Base-by-base conservation (phyloP, 768 basidiomycete genomes). In the Kwoniella mangroviensis region DNA sequence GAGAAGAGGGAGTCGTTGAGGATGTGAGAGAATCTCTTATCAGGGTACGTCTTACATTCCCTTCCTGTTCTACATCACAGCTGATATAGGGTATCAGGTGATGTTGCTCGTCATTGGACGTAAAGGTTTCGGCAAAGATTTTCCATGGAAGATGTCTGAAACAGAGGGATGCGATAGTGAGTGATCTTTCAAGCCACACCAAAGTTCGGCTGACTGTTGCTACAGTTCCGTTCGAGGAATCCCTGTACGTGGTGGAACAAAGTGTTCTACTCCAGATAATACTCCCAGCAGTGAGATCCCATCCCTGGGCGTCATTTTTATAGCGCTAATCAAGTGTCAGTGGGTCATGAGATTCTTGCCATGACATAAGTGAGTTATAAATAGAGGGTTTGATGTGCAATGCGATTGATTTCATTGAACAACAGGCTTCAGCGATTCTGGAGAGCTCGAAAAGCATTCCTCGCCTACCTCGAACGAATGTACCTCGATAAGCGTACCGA, bases 221-320 rank as follows among this genome's bases (percentile, higher is more conserved):
- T 41, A 42, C 34, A 77, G 75, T 77, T 43, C 65, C 73, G 2
- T 72, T 77, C 56, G 59, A 22, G n/a, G 75, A 77, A 61, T 60
- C 75, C 15, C 28, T 77, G 15, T 28, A 67, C 10, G 24, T 61
- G 21, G 70, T 77, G 17, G 71, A 73, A 24, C n/a, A 64, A 13
- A 68, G 59, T 57, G 56, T 77, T 22, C 58, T 73, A 10, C 22
- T 63, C 0, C 69, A 73, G 56, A 63, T 74, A 3, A 19, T 74
- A 9, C 26, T 71, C 21, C 72, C 72, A 12, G 42, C 54, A 4
- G 61, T 63, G 41, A 56, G 68, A 45, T 21, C 4, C 11, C 9
- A 19, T 40, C 17, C 26, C 5, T 7, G 28, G n/a, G 11, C 11
- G 5, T n/a, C 15, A 57, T 15, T 22, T 15, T n/a, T 41, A 57